Conservation (phyloP, 2,329 filamentous ascomycete genomes). For the Fusarium citri region DNA sequence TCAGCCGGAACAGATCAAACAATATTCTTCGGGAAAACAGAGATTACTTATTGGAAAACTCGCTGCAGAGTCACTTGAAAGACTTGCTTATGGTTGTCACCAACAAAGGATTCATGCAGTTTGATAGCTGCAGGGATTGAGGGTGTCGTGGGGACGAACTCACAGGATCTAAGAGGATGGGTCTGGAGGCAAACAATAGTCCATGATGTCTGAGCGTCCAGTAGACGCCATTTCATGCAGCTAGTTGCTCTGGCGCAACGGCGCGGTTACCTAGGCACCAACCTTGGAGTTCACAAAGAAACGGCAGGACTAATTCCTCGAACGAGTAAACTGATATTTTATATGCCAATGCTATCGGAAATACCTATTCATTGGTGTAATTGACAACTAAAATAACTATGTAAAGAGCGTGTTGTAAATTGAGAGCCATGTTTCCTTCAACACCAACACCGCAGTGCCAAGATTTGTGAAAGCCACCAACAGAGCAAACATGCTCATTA, state of each 20-base stretch:
- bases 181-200: background rate
- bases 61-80: background rate
- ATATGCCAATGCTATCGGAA: background rate
- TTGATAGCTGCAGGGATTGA: background rate
- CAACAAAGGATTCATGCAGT: background rate
- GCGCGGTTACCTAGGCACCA: background rate
- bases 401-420: background rate
- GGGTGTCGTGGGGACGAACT: background rate
- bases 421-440: background rate
- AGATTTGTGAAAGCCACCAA: background rate
- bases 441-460: background rate
- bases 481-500: background rate
- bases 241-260: background rate
- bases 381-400: background rate
- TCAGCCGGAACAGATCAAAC: background rate
- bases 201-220: background rate
- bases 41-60: background rate
- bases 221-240: background rate
- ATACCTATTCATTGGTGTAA: background rate
- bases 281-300: fast-evolving
- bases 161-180: background rate
- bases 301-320: no score
- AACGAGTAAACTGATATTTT: fast-evolving
- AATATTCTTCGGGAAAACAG: background rate
- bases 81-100: background rate